Conservation (phyloP, 192 early-diverging fungal species). For the Dispira parvispora region DNA sequence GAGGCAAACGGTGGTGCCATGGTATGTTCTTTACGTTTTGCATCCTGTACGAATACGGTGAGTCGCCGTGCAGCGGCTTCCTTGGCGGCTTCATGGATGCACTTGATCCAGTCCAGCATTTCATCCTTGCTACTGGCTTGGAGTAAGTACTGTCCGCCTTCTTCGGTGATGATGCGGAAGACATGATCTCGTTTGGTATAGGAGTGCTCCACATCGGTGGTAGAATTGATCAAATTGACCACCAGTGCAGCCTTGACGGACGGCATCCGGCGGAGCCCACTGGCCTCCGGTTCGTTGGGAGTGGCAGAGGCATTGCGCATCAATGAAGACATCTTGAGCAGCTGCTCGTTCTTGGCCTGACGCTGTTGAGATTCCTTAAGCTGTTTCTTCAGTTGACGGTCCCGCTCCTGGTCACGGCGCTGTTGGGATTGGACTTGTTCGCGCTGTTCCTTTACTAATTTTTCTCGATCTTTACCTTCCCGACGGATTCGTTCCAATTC, state of each 20-base stretch:
- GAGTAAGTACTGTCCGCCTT: constrained; percentile 59
- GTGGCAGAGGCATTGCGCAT: constrained; percentile 28
- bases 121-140: constrained; percentile 45
- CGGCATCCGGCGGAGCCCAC: constrained; percentile 19
- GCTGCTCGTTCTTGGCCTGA: constrained; percentile 30
- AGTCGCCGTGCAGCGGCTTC: constrained; percentile 50
- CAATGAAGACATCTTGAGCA: constrained; percentile 31
- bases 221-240: constrained; percentile 61
- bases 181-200: constrained; percentile 53
- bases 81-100: constrained; percentile 47
- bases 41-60: constrained; percentile 49
- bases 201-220: constrained; percentile 42
- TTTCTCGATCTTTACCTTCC: constrained; percentile 47
- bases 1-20: constrained; percentile 5
- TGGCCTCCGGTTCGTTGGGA: constrained; percentile 16
- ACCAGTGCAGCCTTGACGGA: constrained; percentile 44
- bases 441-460: constrained; percentile 42
- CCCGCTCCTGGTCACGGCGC: constrained; percentile 30
- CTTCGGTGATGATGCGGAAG: constrained; percentile 64
- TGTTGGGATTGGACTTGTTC: constrained; percentile 28
- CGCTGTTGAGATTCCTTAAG: constrained; percentile 34
- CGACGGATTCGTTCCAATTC: constrained; percentile 46
- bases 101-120: constrained; percentile 55
- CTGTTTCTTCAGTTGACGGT: constrained; percentile 30
- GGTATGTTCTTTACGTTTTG: constrained; percentile 12